A percentile compares a stretch with the other conserved stretches of the same genome.
Conservation (phyloP, 805 yeast genomes). For the Lipomyces orientalis region DNA sequence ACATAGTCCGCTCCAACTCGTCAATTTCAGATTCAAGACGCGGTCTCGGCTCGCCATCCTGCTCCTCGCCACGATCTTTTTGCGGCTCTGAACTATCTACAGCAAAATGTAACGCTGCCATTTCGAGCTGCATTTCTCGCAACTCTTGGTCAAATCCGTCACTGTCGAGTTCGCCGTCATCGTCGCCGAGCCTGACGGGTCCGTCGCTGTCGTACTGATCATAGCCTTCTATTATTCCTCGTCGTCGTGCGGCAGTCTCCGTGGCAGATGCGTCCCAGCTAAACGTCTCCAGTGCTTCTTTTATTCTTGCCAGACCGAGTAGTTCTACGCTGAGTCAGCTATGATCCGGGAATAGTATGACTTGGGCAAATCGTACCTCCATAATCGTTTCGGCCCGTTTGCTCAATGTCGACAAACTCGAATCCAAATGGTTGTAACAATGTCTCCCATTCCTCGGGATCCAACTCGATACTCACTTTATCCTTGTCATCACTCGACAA, state of each 20-base stretch:
- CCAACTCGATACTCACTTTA: constrained; percentile 13
- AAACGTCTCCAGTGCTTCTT: constrained; percentile 42
- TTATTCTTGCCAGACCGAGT: constrained; percentile 41
- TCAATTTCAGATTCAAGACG: constrained; percentile 35
- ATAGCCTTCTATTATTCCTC: constrained; percentile 10
- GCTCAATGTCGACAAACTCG: constrained; percentile 39
- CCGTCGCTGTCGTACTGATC: constrained; percentile 14
- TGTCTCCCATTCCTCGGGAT: constrained; percentile 34
- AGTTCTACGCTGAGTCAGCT: constrained; percentile 13
- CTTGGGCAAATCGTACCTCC: constrained; percentile 21
- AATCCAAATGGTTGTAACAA: constrained; percentile 38
- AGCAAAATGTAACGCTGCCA: constrained; percentile 36
- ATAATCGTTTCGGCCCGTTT: constrained; percentile 31
- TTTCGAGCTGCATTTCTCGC: constrained; percentile 36
- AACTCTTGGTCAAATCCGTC: constrained; percentile 31
- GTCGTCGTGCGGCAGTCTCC: not conserved
- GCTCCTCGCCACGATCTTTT: constrained; percentile 14
- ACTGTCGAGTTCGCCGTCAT: constrained; percentile 24
- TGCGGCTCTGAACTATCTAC: constrained; percentile 15
- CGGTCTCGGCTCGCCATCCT: constrained; percentile 20
- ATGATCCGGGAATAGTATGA: not conserved
- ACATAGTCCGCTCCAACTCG: constrained; percentile 43
- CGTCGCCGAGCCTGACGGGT: constrained; percentile 15
- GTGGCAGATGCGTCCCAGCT: constrained; percentile 17
- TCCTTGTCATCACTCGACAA: not conserved